phyloP scores from a whole-genome alignment of 169 alveolate species.

The Eimeria acervulina region DNA sequence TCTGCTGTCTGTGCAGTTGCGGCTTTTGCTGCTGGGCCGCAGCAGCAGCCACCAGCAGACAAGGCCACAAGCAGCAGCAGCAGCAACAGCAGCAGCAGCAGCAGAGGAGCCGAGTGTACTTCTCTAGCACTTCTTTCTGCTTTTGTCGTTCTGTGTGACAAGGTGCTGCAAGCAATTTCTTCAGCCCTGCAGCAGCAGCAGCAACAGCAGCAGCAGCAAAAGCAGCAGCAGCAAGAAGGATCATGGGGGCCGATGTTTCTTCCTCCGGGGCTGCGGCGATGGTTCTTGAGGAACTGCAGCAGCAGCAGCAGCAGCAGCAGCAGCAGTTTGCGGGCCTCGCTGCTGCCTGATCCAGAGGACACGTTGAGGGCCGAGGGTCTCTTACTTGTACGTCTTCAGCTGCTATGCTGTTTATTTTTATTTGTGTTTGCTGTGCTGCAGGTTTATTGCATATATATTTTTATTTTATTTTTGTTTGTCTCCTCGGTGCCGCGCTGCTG shows the following conservation, averaged over 20 bases:
- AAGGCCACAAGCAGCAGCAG: no score
- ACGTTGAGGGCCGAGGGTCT: neutral
- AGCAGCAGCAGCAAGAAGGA: neutral
- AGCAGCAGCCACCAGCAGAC: no score
- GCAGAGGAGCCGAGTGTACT: neutral
- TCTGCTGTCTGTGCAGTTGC: conserved; percentile 19
- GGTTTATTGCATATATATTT: no score
- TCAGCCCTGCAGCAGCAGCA: conserved; percentile 55
- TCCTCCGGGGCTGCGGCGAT: conserved; percentile 12
- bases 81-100: no score
- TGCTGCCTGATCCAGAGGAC: neutral
- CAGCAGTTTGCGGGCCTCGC: neutral
- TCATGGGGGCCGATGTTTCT: conserved; percentile 45
- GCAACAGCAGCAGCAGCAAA: conserved; percentile 39
- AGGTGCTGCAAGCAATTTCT: neutral
- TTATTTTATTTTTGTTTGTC: no score
- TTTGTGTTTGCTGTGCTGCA: no score
- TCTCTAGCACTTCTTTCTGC: neutral
- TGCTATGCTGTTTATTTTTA: no score
- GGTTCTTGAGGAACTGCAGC: conserved; percentile 12
- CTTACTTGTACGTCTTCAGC: neutral
- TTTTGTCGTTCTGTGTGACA: conserved; percentile 1
- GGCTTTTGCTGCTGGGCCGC: neutral
- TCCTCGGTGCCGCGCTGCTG: no score
- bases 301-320: neutral